These are phyloP conservation scores for Phaffia rhodozyma DNA, from an alignment of 1,284 basidiomycete species.

Conservation along the genomic window DNA sequence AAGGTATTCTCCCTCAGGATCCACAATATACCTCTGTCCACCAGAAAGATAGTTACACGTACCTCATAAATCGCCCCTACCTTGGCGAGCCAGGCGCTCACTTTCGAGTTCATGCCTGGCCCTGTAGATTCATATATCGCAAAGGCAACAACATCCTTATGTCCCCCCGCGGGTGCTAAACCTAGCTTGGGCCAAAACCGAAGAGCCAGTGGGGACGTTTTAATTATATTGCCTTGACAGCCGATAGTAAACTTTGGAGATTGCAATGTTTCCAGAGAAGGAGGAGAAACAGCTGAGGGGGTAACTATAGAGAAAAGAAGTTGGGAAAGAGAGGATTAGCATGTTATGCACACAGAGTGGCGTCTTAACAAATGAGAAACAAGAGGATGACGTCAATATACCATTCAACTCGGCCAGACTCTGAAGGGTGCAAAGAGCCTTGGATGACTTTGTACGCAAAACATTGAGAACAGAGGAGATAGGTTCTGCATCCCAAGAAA, in stretches of 20 bases:
- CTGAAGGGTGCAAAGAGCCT: no score
- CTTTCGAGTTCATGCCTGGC: constrained; percentile 37
- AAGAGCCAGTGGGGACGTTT: constrained; percentile 52
- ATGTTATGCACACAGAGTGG: not conserved
- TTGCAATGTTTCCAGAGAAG: not conserved
- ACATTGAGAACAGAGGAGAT: no score
- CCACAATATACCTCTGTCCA: not conserved
- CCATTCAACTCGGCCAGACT: no score
- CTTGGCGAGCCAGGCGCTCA: constrained; percentile 48
- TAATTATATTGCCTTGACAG: constrained; percentile 39
- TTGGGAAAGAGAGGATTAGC: no score
- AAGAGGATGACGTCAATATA: not conserved
- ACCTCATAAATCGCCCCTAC: constrained; percentile 50
- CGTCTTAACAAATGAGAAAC: not conserved
- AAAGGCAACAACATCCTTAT: constrained; percentile 54
- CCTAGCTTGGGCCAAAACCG: constrained; percentile 73
- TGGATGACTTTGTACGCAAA: no score
- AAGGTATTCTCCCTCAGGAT: no score
- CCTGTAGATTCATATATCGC: constrained; percentile 51
- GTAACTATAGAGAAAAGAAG: no score
- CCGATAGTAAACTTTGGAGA: constrained; percentile 10
- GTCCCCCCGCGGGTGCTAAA: constrained; percentile 52
- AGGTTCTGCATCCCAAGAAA: no score
- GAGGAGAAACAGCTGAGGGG: not conserved
- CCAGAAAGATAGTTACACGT: constrained; percentile 23